These are phyloP conservation scores for Schizopora paradoxa DNA, from an alignment of 1,284 basidiomycete species.

Conservation along the genomic window DNA sequence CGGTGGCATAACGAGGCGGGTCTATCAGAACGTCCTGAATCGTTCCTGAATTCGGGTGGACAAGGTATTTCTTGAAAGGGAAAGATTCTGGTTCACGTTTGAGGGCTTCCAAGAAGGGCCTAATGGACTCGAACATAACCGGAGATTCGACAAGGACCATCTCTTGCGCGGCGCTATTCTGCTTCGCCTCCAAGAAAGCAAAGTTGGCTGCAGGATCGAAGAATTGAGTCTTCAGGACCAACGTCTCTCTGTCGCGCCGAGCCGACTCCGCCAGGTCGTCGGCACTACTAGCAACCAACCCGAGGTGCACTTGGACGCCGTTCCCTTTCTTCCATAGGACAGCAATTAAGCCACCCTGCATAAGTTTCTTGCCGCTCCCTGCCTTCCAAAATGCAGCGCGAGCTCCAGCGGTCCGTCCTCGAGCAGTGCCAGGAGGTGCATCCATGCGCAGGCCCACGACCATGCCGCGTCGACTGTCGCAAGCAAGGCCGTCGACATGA, in stretches of 20 bases:
- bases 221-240: conserved; percentile 43
- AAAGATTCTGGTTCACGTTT: conserved; percentile 43
- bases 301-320: conserved; percentile 39
- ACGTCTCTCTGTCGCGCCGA: conserved; percentile 23
- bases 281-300: conserved; percentile 37
- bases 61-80: conserved; percentile 50
- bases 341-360: conserved; percentile 52
- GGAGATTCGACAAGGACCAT: conserved; percentile 49
- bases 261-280: conserved; percentile 39
- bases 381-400: conserved; percentile 50
- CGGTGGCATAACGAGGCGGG: conserved; percentile 43
- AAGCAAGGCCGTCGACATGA: conserved; percentile 35
- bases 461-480: conserved; percentile 42
- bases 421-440: conserved; percentile 49
- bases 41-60: conserved; percentile 31
- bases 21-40: conserved; percentile 33
- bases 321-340: conserved; percentile 38
- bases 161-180: conserved; percentile 13
- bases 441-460: conserved; percentile 40
- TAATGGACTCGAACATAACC: conserved; percentile 54
- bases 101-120: conserved; percentile 57
- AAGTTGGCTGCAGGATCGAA: conserved; percentile 46
- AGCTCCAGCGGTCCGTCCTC: conserved; percentile 27
- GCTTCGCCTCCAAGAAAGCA: conserved; percentile 33
- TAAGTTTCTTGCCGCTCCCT: conserved; percentile 45